Percentiles rank a stretch among this genome's conserved stretches.
phyloP scores from a whole-genome alignment of 2,329 filamentous ascomycete genomes.

The Lachnellula arida region DNA sequence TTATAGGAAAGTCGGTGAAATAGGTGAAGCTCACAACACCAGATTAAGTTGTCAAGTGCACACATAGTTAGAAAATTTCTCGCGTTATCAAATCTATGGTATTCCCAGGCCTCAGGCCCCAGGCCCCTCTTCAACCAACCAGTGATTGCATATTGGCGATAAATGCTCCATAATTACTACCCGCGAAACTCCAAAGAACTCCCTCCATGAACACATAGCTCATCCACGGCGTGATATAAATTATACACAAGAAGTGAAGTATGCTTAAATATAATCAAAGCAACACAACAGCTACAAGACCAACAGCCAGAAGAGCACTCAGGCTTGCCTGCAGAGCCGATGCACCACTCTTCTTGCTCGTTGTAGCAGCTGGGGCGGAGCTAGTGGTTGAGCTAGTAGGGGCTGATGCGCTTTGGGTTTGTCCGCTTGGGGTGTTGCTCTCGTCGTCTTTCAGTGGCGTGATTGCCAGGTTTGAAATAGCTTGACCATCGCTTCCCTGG shows the following conservation, averaged over 20 bases:
- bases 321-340: conserved; percentile 8
- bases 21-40: too few relatives aligned
- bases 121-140: background rate
- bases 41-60: background rate
- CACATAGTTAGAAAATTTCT: background rate
- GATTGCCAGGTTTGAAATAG: conserved; percentile 61
- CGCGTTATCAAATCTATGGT: background rate
- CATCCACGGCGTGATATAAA: background rate
- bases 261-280: conserved; percentile 2
- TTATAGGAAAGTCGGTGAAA: too few relatives aligned
- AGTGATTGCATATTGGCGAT: background rate
- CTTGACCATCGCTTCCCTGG: conserved; percentile 47
- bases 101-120: background rate
- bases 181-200: background rate
- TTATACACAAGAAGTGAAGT: conserved; percentile 15
- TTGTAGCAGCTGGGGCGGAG: conserved; percentile 17
- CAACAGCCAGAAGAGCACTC: conserved; percentile 13
- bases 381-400: conserved; percentile 7
- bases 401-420: background rate
- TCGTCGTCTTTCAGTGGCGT: conserved; percentile 45
- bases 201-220: background rate
- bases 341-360: conserved; percentile 24
- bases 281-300: conserved; percentile 2
- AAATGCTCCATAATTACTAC: background rate
- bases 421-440: conserved; percentile 46